Evolutionary conservation across 768 basidiomycete genomes (phyloP), one percentile per base, ranked within the genome.

Genomic region (Imleria badia): DNA sequence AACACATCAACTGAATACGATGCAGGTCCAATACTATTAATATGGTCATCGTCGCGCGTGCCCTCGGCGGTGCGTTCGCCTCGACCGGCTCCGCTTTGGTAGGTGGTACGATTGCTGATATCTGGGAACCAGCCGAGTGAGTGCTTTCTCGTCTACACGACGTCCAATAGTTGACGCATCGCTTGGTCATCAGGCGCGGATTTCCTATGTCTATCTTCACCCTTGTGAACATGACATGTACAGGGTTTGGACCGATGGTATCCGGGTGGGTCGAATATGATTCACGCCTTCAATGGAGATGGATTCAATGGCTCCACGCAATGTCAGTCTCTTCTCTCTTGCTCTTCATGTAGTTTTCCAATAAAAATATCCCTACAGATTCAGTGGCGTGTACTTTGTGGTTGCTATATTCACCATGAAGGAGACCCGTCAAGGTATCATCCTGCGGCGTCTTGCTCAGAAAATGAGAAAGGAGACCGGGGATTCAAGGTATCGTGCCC

Each of bases 281-380:
- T 54, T 72, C 75, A 0, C 72, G 70, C 20, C 70, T 91, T 13
- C 75, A 76, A 62, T 91, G 90, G 88, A 76, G 88, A 22, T 91
- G 89, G 88, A 89, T 93, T 22, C 83, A 89, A 63, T 91, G 89
- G 89, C 78, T 90, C 13, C 83, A 85, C 55, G 74, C 84, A 61
- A 89, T 86, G 85, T 82, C 23, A 31, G 58, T 64, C 34, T n/a
- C n/a, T 20, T 56, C 46, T 47, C 45, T 52, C 48, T 51, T n/a
- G 13, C 10, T 40, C 34, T 29, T 35, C 35, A 30, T 45, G 5
- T n/a, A 29, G 14, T 15, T n/a, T 12, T 12, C 33, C 30, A 17
- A 51, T 29, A 44, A 46, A 36, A 60, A n/a, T 3, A 5, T 30
- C 11, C 11, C 19, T n/a, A n/a, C 42, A 87, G 88, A 54, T 66